Conservation (phyloP, 495 filamentous ascomycete species). For the Aspergillus sparsus region DNA sequence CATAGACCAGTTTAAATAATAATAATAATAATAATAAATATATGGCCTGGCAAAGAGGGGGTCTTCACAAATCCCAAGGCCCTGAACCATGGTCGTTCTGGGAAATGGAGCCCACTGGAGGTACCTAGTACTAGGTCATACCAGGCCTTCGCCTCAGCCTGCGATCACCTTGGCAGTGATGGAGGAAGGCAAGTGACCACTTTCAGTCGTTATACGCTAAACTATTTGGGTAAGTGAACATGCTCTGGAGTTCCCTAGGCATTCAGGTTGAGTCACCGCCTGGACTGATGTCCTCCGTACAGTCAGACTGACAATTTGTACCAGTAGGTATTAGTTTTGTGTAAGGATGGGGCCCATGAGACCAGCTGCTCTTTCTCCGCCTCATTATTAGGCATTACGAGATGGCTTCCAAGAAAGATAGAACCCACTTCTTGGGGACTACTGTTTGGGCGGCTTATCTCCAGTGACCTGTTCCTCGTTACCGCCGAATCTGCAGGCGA, state of each 20-base stretch:
- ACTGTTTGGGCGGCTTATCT: constrained; percentile 13
- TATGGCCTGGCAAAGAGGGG: too few relatives aligned
- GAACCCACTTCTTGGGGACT: neutral
- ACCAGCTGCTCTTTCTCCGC: neutral
- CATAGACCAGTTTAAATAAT: too few relatives aligned
- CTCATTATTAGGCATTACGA: constrained; percentile 1
- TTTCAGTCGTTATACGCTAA: constrained; percentile 6
- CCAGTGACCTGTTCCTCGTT: constrained; percentile 9
- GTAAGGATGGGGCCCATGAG: neutral
- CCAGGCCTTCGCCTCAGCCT: neutral
- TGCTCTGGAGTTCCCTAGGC: constrained; percentile 9
- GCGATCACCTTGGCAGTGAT: constrained; percentile 5
- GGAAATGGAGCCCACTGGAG: too few relatives aligned
- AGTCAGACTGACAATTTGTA: neutral
- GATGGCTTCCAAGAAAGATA: too few relatives aligned
- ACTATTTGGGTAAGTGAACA: constrained; percentile 9
- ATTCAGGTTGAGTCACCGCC: constrained; percentile 19
- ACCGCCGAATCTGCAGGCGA: constrained; percentile 16
- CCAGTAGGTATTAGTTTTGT: neutral
- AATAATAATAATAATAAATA: too few relatives aligned
- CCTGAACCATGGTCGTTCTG: too few relatives aligned
- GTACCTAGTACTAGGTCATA: too few relatives aligned
- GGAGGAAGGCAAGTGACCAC: constrained; percentile 12
- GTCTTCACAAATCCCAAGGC: too few relatives aligned
- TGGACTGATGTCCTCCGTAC: constrained; percentile 14